Evolutionary conservation across 2,329 filamentous ascomycete species (phyloP), one percentile per base, ranked within the genome.

Genomic region (Trichoderma breve): DNA sequence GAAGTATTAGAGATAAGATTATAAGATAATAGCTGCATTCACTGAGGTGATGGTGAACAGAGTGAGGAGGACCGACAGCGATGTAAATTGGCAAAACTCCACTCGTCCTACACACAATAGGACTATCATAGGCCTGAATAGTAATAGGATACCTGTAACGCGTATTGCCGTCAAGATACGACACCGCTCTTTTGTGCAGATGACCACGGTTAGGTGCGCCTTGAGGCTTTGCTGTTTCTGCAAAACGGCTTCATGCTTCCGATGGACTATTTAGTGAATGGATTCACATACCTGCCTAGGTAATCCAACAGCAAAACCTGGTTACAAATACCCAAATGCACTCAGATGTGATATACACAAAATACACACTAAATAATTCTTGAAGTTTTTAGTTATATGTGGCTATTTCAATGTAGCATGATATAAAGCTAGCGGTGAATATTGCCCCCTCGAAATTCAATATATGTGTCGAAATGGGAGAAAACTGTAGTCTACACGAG

Each of bases 191-290:
- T 51, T 51, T 14, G 28, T 61, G 36, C 55, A 34, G 24, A 43
- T 53, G 28, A 53, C 57, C 24, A 15, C 57, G 39, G n/a, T 1
- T 66, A 47, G 28, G 32, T n/a, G 32, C 32, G 32, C 18, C 4
- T 43, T 18, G 4, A 18, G 9, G 55, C 24, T 43, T n/a, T 60
- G 9, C 18, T 51, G 6, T 32, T 21, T 28, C 36, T 58, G 39
- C 55, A 32, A 30, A 60, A 8, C 26, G 65, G 55, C 65, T 69
- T 43, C n/a, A n/a, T 69, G 55, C 65, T 47, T 58, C 65, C 55
- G 36, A 15, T 26, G 18, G 8, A 6, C 18, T 15, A 9, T 18
- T 28, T 14, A 26, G 47, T 60, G 55, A 60, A 43, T 60, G 6
- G 8, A 24, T 26, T 32, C 65, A 3, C 6, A 34, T 14, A 39